phyloP scores from a whole-genome alignment of 2,329 filamentous ascomycete genomes.

The Aplosporella prunicola region DNA sequence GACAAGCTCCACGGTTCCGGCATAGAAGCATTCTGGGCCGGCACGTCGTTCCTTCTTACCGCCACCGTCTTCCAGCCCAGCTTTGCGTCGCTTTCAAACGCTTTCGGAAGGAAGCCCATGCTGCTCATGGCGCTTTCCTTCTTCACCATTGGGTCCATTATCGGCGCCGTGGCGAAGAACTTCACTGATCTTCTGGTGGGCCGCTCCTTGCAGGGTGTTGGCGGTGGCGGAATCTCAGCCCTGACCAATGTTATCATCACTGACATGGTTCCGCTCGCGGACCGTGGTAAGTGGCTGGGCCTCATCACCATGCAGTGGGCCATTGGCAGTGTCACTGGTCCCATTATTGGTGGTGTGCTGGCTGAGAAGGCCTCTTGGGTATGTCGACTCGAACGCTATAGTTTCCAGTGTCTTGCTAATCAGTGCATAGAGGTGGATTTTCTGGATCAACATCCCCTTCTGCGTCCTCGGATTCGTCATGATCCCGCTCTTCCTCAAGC shows the following conservation, averaged over 20 bases:
- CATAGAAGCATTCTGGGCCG: constrained; percentile 57
- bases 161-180: constrained; percentile 32
- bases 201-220: constrained; percentile 40
- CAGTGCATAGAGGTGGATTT: constrained; percentile 25
- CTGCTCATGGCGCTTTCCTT: constrained; percentile 31
- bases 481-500: constrained; percentile 36
- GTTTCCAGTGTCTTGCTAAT: too few relatives aligned
- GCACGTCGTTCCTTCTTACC: constrained; percentile 59
- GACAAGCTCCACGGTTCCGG: constrained; percentile 14
- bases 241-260: constrained; percentile 23
- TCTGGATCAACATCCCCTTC: constrained; percentile 32
- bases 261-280: constrained; percentile 13
- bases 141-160: constrained; percentile 37
- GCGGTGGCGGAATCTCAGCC: constrained; percentile 42
- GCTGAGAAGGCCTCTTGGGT: constrained; percentile 16
- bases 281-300: constrained; percentile 17
- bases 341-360: constrained; percentile 24
- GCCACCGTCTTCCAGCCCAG: constrained; percentile 52
- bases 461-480: constrained; percentile 22
- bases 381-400: neutral
- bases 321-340: constrained; percentile 25
- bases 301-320: constrained; percentile 20
- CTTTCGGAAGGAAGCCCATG: constrained; percentile 38
- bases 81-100: constrained; percentile 35
- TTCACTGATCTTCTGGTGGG: constrained; percentile 38